Conservation (phyloP, 805 yeast genomes). For the Candida morakotiae region DNA sequence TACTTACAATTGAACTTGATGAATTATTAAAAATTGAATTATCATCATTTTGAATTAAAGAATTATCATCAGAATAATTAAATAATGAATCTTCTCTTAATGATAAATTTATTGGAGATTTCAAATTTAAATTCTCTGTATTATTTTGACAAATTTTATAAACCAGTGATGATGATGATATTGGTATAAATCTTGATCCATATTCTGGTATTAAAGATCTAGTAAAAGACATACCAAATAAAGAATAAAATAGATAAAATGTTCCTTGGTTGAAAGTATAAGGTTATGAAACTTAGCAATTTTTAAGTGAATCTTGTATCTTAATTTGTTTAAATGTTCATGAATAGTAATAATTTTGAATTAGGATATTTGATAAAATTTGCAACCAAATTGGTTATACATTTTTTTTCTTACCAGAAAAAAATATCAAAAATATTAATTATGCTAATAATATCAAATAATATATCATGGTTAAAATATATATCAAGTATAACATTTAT, state of each 20-base stretch:
- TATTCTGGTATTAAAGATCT: conserved; percentile 8
- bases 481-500: conserved; percentile 9
- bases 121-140: neutral
- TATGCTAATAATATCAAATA: conserved; percentile 9
- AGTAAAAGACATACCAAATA: conserved; percentile 5
- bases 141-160: conserved; percentile 8
- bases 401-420: neutral
- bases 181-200: conserved; percentile 15
- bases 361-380: too few species aligned
- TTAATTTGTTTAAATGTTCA: neutral
- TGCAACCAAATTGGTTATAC: neutral
- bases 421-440: neutral
- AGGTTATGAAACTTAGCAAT: neutral
- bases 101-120: conserved; percentile 10
- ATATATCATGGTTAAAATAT: conserved; percentile 1
- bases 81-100: conserved; percentile 16
- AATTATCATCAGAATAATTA: conserved; percentile 5
- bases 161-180: conserved; percentile 15
- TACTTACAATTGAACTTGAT: neutral
- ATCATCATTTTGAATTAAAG: conserved; percentile 1
- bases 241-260: neutral
- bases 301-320: neutral
- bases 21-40: neutral
- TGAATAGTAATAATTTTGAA: neutral
- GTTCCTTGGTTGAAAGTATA: neutral